Evolutionary conservation across 306 rosid genomes (phyloP).

Genomic region (Cucumis hystrix): DNA sequence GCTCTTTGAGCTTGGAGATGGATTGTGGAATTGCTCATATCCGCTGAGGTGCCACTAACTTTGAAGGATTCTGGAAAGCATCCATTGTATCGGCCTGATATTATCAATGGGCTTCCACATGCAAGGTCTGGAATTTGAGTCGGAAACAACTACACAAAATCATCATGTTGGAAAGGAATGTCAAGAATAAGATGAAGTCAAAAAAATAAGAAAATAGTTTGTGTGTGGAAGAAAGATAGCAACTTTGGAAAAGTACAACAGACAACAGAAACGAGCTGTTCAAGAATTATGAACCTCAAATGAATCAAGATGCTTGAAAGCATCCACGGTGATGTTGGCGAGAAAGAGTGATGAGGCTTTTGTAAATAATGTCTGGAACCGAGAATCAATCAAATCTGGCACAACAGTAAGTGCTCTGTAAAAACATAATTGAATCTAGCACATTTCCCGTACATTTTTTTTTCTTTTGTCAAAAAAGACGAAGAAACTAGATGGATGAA

Average conservation of each 20-base stretch:
- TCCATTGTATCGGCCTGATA: conserved; percentile 87
- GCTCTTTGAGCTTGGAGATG: conserved; percentile 55
- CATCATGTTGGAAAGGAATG: not conserved
- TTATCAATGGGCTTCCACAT: conserved; percentile 48
- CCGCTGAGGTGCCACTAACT: conserved; percentile 61
- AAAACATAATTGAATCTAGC: not conserved
- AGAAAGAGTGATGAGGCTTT: conserved; percentile 48
- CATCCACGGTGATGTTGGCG: conserved; percentile 41
- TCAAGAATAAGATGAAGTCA: not conserved
- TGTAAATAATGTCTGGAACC: conserved; percentile 47
- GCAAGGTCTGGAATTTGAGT: conserved; percentile 63
- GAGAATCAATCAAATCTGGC: conserved; percentile 49
- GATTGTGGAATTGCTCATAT: conserved; percentile 42
- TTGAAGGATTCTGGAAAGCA: conserved; percentile 44
- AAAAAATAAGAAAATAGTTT: not conserved
- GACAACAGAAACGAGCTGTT: not conserved
- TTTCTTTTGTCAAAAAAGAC: not conserved
- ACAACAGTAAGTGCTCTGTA: not conserved
- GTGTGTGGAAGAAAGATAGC: not conserved
- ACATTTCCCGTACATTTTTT: not conserved
- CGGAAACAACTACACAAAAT: conserved; percentile 69
- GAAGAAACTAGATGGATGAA: not conserved
- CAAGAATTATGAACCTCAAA: conserved; percentile 40
- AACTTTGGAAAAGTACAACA: not conserved
- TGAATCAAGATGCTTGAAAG: conserved; percentile 56